Evolutionary conservation across 768 basidiomycete species (phyloP), one percentile per base, ranked within the genome.

Genomic region (Trametes maxima): DNA sequence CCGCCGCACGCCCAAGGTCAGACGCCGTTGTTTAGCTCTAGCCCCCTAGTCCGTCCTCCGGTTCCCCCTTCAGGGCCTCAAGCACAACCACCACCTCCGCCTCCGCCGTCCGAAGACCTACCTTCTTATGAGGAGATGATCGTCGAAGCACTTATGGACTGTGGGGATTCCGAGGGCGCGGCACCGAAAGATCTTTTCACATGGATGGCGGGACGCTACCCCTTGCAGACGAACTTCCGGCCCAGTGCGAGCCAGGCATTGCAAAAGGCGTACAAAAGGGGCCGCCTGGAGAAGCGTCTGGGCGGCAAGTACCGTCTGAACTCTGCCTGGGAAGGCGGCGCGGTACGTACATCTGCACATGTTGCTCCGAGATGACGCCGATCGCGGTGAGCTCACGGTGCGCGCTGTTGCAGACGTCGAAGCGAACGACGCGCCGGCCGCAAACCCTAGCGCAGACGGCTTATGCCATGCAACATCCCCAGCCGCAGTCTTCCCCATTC

Each of bases 71-170:
- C 71, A 12, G 67, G 71, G 13, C 72, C 70, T 37, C 70, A 66
- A 42, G 67, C 73, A 37, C 74, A 51, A 19, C 70, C 70, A 22
- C 66, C 70, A 2, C 71, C 65, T 22, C 28, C 49, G 44, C 66
- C 65, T 7, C 72, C 61, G 22, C 59, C 69, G 12, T 55, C 72
- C 0, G 81, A 80, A n/a, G 83, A 92, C 66, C 78, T 94, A 50
- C 92, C 92, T 7, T 90, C 88, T 64, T 95, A 95, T 59, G 92
- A 95, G 69, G 92, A 94, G 63, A 95, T 95, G 93, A 90, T 94
- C 17, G 89, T 88, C 12, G 89, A 90, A 69, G 92, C 91, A 0
- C 76, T 95, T 24, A 74, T 77, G 14, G 88, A 87, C 57, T 80
- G 83, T 44, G 78, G 75, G 7, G 90, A 92, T 59, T 78, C 85